Conservation (phyloP, 805 yeast genomes). For the Metschnikowia koreensis region DNA sequence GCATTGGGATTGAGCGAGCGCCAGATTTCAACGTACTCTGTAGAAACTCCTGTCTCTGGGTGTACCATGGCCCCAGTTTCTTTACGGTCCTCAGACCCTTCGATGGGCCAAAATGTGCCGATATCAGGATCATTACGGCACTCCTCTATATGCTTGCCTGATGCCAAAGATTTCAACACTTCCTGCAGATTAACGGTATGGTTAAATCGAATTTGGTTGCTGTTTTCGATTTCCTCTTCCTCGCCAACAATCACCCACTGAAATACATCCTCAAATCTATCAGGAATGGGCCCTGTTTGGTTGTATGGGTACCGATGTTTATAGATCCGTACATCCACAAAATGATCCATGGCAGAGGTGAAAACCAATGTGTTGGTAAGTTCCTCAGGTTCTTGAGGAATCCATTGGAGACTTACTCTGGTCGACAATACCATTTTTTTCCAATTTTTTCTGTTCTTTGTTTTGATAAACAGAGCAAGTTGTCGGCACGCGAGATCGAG, state of each 20-base stretch:
- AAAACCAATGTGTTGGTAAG: constrained; percentile 49
- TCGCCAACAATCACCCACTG: constrained; percentile 61
- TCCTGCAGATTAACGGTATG: constrained; percentile 45
- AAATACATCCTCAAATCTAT: constrained; percentile 32
- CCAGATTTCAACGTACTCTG: constrained; percentile 56
- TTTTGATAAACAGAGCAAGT: background rate
- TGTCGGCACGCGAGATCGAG: background rate
- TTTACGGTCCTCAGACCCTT: constrained; percentile 38
- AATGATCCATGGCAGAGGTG: constrained; percentile 42
- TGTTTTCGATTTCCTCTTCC: constrained; percentile 37
- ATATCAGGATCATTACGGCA: constrained; percentile 38
- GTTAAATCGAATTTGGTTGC: constrained; percentile 37
- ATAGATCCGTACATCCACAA: constrained; percentile 46
- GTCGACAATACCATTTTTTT: constrained; percentile 37
- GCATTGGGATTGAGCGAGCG: constrained; percentile 43
- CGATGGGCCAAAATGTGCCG: constrained; percentile 44
- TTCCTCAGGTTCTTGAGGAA: constrained; percentile 41
- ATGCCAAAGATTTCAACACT: constrained; percentile 25
- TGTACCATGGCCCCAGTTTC: constrained; percentile 53
- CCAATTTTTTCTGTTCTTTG: background rate
- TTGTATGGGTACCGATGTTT: constrained; percentile 14
- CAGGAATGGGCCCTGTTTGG: constrained; percentile 6
- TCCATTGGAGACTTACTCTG: constrained; percentile 55
- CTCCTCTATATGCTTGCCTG: constrained; percentile 31
- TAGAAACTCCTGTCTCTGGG: constrained; percentile 40